These are phyloP conservation scores for Yamadazyma phyllophila DNA, from an alignment of 805 yeast genomes.

Conservation along the genomic window DNA sequence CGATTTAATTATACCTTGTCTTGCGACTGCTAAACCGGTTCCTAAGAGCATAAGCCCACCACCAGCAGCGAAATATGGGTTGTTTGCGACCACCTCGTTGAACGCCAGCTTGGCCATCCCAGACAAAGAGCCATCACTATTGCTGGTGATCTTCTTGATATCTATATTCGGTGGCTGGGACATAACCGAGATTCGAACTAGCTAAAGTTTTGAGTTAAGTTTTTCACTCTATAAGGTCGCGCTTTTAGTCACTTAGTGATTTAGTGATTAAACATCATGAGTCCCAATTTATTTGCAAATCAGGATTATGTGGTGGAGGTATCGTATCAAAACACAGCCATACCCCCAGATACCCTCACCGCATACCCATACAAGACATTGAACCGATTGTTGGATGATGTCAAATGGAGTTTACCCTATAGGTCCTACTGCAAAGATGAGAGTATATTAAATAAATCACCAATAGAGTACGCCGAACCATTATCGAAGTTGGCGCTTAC, in stretches of 20 bases:
- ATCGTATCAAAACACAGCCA: conserved; percentile 11
- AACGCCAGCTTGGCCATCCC: conserved; percentile 36
- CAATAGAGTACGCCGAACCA: conserved; percentile 37
- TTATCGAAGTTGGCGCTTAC: conserved; percentile 12
- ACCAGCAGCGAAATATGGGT: conserved; percentile 98
- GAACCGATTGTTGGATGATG: conserved; percentile 65
- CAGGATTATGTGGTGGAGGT: conserved; percentile 9
- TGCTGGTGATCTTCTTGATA: conserved; percentile 31
- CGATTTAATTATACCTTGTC: conserved; percentile 63
- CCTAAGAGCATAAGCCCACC: conserved; percentile 96
- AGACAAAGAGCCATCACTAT: conserved; percentile 36
- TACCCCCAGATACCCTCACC: conserved; percentile 9
- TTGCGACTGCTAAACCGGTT: conserved; percentile 76
- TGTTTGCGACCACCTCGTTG: conserved; percentile 57
- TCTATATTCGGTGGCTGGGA: conserved; percentile 22
- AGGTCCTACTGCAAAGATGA: conserved; percentile 10
- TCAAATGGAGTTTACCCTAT: conserved; percentile 36
- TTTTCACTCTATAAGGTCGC: neutral
- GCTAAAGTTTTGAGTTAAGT: neutral
- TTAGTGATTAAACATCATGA: neutral
- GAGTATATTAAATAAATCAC: conserved; percentile 27
- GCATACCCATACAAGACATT: conserved; percentile 55
- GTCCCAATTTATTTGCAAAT: conserved; percentile 9
- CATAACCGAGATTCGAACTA: neutral
- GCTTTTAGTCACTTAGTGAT: neutral